Conservation (phyloP, 2,329 filamentous ascomycete species). For the Botryotinia narcissicola region DNA sequence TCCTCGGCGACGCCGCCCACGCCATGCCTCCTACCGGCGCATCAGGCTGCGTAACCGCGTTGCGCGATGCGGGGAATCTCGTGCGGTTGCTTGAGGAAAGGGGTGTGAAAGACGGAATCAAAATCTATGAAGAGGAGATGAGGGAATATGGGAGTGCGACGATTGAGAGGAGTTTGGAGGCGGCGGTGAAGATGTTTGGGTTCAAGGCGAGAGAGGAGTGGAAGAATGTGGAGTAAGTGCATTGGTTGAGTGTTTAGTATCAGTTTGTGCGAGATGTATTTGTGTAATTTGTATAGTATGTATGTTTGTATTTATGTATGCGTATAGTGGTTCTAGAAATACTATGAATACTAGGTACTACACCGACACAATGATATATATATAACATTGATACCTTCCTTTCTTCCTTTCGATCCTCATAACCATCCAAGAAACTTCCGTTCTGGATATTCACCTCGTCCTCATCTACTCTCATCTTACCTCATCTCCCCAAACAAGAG, state of each 20-base stretch:
- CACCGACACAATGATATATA: neutral
- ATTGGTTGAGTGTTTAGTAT: neutral
- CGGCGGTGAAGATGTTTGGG: neutral
- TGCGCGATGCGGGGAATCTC: neutral
- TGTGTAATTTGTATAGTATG: neutral
- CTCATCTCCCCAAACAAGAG: neutral
- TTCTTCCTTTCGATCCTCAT: neutral
- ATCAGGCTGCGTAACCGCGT: neutral
- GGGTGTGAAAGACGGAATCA: neutral
- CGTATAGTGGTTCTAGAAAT: neutral
- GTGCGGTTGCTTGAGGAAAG: neutral
- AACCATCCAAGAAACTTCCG: neutral
- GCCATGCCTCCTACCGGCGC: neutral
- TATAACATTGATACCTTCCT: neutral
- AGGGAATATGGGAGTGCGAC: neutral
- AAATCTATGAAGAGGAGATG: neutral
- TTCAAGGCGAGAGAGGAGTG: neutral
- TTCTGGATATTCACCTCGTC: neutral
- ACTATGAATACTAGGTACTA: neutral
- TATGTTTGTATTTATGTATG: neutral
- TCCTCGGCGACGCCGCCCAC: neutral
- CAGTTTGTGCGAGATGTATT: neutral
- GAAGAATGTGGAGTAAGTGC: neutral
- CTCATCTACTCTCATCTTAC: neutral
- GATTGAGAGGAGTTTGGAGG: slow-evolving; percentile 1